Base-by-base conservation (phyloP, 768 basidiomycete species). In the Naematelia aurantialba region DNA sequence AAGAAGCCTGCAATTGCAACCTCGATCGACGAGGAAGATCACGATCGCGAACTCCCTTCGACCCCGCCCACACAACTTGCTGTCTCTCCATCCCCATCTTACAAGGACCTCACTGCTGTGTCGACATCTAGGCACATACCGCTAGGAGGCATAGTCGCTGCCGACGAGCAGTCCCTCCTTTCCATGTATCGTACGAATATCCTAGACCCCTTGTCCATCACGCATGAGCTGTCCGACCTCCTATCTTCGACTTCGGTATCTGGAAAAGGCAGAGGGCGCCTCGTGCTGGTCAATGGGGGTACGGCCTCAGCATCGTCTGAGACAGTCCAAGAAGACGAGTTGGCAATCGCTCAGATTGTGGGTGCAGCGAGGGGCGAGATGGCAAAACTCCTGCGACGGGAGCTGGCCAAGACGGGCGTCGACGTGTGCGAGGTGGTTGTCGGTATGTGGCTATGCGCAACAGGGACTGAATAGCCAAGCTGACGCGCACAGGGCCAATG, bases 341-440 rank as follows among this genome's bases (percentile, higher is more conserved):
- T 14, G 27, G 25, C 31, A 26, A 67, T 62, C 19, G 51, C 61
- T 30, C 54, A 45, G 39, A 55, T 69, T n/a, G 53, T 70, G 2
- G 26, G 52, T 14, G 59, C 45, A 3, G 62, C 66, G 2, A 60
- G 65, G 55, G 30, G 39, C 5, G 62, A 64, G 56, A 50, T 60
- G 4, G 47, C 63, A 3, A 57, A 52, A 19, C 17, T 61, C n/a
- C 50, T 72, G 19, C 25, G 62, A 22, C 42, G 48, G 27, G 66
- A 72, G 42, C 42, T 69, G 59, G 31, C 49, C 4, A 46, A 45
- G 10, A 44, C 59, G 0, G 68, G 66, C 1, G 56, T 72, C 5
- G 63, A 66, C 31, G 70, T 72, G 5, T 72, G 68, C 45, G 66
- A 72, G 39, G 68, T 72, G 4, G 60, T 65, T 26, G 66, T 62